phyloP scores from a whole-genome alignment of 2,329 filamentous ascomycete species.

The Alternaria consortialis region DNA sequence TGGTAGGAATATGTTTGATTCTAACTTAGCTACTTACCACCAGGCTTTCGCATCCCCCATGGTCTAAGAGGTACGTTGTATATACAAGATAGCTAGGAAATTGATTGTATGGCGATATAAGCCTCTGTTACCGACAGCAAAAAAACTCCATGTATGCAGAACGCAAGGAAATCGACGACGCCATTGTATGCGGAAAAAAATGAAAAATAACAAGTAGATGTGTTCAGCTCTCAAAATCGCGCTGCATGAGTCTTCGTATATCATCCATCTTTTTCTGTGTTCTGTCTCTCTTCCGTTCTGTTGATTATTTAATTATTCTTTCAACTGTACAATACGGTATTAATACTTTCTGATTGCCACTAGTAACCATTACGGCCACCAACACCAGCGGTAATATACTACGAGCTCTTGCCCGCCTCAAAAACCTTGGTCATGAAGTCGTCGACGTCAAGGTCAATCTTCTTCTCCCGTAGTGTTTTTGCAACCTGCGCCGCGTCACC shows the following conservation, averaged over 20 bases:
- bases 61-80: neutral
- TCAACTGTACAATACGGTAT: conserved; percentile 1
- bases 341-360: conserved; percentile 2
- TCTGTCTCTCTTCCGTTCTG: neutral
- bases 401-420: conserved; percentile 44
- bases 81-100: conserved; percentile 1
- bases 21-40: neutral
- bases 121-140: neutral
- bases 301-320: neutral
- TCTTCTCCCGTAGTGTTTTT: conserved; percentile 23
- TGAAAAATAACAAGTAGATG: conserved; percentile 2
- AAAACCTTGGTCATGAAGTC: conserved; percentile 47
- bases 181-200: neutral
- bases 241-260: conserved; percentile 18
- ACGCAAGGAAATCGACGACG: conserved; percentile 1
- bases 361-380: neutral
- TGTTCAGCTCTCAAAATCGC: conserved; percentile 11
- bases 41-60: neutral
- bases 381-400: neutral
- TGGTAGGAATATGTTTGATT: neutral
- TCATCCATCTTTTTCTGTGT: conserved; percentile 7
- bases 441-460: conserved; percentile 32
- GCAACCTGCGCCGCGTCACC: conserved; percentile 47
- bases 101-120: neutral
- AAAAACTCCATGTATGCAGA: neutral